Evolutionary conservation across 306 rosid species (phyloP), one percentile per base, ranked within the genome.

Genomic region (Alnus glutinosa): DNA sequence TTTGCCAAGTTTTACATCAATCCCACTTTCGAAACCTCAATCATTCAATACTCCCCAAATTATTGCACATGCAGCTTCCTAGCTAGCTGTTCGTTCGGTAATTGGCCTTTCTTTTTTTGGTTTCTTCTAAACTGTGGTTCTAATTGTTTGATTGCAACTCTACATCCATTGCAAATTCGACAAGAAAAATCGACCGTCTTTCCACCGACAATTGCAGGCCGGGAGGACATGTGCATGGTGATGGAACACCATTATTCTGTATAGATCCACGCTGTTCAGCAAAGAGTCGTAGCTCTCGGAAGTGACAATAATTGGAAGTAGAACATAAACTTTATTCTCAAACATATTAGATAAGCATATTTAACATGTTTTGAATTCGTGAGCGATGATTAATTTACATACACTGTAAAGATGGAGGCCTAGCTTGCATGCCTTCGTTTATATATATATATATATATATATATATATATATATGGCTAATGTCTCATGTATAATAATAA

Each of bases 161-260:
- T 58, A 13, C 61, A 32, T 47, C 37, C 36, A 68, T 50, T 55
- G 28, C 32, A 42, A 16, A 67, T 5, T 67, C 9, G 23, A 37
- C 30, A 67, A 28, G 15, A 63, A 67, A 67, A 32, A 16, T 37
- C 7, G 28, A 39, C 15, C 13, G 5, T 58, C 15, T 69, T 75
- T 58, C 72, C 80, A 75, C 86, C 79, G 76, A 74, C 83, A 23
- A 68, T 50, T n/a, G 8, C 75, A 61, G 49, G 32, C 50, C 16
- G 18, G 5, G 30, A 39, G 71, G 30, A 18, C 71, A 67, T 13
- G 48, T 67, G 71, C 49, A 14, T 66, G 71, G 15, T 58, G 36
- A 58, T 52, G 3, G n/a, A 13, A 15, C 9, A 59, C 5, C 7
- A 59, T n/a, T 5, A 16, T 15, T 66, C 1, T 37, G 2, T 14